Percentiles rank a stretch among this genome's conserved stretches.
Conservation (phyloP, 2,329 filamentous ascomycete genomes). For the Colletotrichum sp. region DNA sequence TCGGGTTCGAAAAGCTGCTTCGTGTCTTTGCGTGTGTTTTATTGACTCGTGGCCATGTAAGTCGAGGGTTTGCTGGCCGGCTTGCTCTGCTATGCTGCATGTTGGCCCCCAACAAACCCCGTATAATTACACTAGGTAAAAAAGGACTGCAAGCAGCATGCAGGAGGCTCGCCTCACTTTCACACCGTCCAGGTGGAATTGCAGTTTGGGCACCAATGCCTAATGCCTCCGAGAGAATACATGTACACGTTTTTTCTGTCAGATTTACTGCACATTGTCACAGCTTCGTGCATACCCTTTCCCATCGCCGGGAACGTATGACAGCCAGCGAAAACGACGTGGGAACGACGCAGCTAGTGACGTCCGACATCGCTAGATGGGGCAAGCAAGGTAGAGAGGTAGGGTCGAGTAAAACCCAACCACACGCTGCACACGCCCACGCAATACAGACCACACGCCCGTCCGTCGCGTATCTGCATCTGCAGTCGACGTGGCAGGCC, state of each 20-base stretch:
- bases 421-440: conserved; percentile 2
- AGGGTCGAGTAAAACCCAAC: not conserved
- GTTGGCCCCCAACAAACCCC: not conserved
- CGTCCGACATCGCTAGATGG: conserved; percentile 15
- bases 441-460: not conserved
- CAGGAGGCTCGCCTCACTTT: conserved; percentile 17
- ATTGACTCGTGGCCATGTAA: conserved; percentile 1
- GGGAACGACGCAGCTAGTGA: conserved; percentile 14
- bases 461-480: conserved; percentile 18
- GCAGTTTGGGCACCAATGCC: conserved; percentile 20
- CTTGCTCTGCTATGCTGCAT: not conserved
- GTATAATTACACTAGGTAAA: not conserved
- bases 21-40: not conserved
- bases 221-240: conserved; percentile 1
- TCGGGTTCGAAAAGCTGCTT: not conserved
- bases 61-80: not conserved
- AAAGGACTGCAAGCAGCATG: not conserved
- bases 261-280: not conserved
- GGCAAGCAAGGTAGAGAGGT: not conserved
- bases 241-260: not conserved
- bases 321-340: not conserved
- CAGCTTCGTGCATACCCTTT: not conserved
- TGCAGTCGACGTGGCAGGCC: conserved; percentile 18
- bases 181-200: not conserved
- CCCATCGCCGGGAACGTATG: not conserved